Conservation (phyloP, 257 asterid species). For the Przewalskia tangutica region DNA sequence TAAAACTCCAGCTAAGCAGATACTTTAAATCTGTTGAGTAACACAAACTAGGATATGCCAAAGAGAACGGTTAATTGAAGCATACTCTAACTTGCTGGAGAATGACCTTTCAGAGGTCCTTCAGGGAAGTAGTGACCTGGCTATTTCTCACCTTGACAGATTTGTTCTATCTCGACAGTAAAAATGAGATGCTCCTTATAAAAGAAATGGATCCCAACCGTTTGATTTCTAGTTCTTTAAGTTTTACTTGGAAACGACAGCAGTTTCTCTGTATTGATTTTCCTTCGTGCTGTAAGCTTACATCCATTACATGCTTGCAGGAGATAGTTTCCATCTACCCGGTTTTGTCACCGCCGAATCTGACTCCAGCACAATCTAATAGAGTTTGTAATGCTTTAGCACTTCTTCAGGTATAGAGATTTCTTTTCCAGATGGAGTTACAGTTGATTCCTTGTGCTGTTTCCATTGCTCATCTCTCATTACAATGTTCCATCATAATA, state of each 20-base stretch:
- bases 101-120: background rate
- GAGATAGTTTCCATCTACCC: conserved; percentile 94
- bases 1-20: background rate
- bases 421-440: background rate
- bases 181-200: background rate
- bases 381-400: conserved; percentile 99
- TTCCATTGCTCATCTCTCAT: background rate
- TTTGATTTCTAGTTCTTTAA: background rate
- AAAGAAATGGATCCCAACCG: background rate
- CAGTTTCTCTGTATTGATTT: background rate
- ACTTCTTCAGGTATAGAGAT: conserved; percentile 67
- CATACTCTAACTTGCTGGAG: background rate
- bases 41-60: background rate
- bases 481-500: background rate
- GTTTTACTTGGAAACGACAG: background rate
- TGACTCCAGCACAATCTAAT: conserved; percentile 85
- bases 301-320: conserved; percentile 29
- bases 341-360: conserved; percentile 86
- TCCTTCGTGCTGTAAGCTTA: background rate
- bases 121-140: background rate
- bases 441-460: background rate
- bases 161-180: background rate
- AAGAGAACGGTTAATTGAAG: background rate
- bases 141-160: background rate
- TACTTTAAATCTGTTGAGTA: background rate